Percentiles rank a stretch among this genome's conserved stretches.
These are phyloP conservation scores for Kuraishia capsulata DNA, from an alignment of 805 yeast genomes.

Conservation along the genomic window DNA sequence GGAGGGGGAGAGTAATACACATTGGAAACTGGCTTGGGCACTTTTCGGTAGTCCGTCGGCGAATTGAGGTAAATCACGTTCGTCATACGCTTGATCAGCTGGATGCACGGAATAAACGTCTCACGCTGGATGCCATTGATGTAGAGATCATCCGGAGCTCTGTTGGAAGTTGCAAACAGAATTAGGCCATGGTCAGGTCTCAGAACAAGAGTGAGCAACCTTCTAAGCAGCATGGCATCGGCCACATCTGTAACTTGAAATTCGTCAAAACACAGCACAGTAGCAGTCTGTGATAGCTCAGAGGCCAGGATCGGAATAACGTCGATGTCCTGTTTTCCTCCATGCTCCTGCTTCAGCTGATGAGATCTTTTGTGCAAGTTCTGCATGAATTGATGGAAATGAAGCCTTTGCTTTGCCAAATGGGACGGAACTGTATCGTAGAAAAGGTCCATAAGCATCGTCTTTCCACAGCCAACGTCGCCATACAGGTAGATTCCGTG, in stretches of 20 bases:
- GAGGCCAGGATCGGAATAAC: slow-evolving; percentile 78
- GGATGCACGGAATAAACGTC: slow-evolving; percentile 87
- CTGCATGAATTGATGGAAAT: slow-evolving; percentile 97
- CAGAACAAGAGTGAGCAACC: slow-evolving; percentile 59
- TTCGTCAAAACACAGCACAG: slow-evolving; percentile 90
- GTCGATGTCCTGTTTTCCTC: slow-evolving; percentile 58
- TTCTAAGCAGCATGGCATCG: slow-evolving; percentile 90
- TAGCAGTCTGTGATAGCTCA: slow-evolving; percentile 67
- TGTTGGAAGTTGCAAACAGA: slow-evolving; percentile 86
- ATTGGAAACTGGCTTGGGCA: slow-evolving; percentile 73
- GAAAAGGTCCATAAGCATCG: slow-evolving; percentile 96
- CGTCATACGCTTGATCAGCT: slow-evolving; percentile 62
- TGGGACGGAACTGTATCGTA: slow-evolving; percentile 75
- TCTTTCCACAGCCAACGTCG: slow-evolving; percentile 97
- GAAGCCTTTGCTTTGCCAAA: slow-evolving; percentile 72
- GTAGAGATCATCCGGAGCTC: slow-evolving; percentile 91
- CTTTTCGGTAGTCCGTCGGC: slow-evolving; percentile 88
- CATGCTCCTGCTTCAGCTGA: slow-evolving; percentile 56
- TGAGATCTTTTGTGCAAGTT: slow-evolving; percentile 82
- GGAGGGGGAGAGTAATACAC: slow-evolving; percentile 71
- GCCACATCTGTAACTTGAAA: slow-evolving; percentile 98
- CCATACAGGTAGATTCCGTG: slow-evolving; percentile 89
- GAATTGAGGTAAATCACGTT: slow-evolving; percentile 77
- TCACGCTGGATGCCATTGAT: slow-evolving; percentile 91
- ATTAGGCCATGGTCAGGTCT: slow-evolving; percentile 75